These are phyloP conservation scores for Prunus padus DNA, from an alignment of 306 rosid genomes.

Conservation along the genomic window DNA sequence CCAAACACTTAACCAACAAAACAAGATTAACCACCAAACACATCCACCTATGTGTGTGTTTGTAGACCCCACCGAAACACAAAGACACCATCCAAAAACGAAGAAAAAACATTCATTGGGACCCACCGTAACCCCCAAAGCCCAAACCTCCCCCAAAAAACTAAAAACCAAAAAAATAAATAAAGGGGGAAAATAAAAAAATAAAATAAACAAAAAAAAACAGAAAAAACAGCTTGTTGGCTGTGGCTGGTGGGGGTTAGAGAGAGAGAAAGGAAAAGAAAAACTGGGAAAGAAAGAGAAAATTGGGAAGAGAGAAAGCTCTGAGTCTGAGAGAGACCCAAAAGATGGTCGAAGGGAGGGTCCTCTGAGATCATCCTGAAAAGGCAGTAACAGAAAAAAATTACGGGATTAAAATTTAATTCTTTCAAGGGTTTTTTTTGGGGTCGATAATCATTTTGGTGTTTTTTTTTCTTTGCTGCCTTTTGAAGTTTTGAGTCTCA, in stretches of 20 bases:
- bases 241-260: conserved; percentile 46
- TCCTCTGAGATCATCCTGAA: conserved; percentile 87
- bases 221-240: conserved; percentile 39
- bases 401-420: not conserved
- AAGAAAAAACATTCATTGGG: not conserved
- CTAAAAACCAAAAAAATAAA: not conserved
- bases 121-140: conserved; percentile 4
- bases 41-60: not conserved
- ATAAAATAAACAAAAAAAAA: not conserved
- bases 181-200: not conserved
- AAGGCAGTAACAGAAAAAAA: conserved; percentile 55
- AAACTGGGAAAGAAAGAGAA: conserved; percentile 28
- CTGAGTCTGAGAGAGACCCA: conserved; percentile 38
- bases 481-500: conserved; percentile 52
- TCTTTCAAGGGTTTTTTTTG: not conserved
- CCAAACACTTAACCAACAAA: not conserved
- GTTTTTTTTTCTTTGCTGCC: conserved; percentile 71
- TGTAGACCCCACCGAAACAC: not conserved
- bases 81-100: not conserved
- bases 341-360: conserved; percentile 77
- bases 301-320: conserved; percentile 20
- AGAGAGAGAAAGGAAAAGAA: conserved; percentile 31
- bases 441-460: not conserved
- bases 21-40: not conserved
- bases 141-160: not conserved